Evolutionary conservation across 140 eudicot species (phyloP).

Genomic region (Erigeron philadelphicus): DNA sequence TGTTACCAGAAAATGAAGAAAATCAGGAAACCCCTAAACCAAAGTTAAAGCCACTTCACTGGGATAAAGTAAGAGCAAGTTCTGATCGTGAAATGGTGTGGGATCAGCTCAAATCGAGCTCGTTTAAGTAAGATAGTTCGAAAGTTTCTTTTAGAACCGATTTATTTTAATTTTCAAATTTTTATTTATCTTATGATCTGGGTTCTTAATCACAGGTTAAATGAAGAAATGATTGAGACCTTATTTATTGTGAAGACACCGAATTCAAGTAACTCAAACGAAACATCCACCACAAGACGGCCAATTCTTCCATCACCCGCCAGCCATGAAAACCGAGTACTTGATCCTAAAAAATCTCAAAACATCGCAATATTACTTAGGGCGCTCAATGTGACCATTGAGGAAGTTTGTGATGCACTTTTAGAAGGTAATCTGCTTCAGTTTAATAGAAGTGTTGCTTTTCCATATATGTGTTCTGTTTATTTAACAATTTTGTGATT

Average conservation of each 20-base stretch:
- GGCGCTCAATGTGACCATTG: conserved; percentile 87
- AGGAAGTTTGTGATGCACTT: conserved; percentile 94
- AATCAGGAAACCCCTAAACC: conserved; percentile 65
- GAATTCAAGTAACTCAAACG: conserved; percentile 44
- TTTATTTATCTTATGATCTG: conserved; percentile 8
- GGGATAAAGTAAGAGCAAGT: conserved; percentile 99
- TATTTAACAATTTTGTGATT: neutral
- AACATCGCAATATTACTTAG: conserved; percentile 80
- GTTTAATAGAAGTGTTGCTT: neutral
- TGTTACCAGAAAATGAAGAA: conserved; percentile 40
- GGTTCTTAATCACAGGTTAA: conserved; percentile 50
- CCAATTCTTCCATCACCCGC: conserved; percentile 48
- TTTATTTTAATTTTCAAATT: neutral
- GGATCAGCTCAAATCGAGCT: conserved; percentile 96
- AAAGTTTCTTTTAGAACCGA: neutral
- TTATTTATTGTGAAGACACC: conserved; percentile 71
- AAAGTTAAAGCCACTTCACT: conserved; percentile 81
- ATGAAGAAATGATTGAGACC: conserved; percentile 96
- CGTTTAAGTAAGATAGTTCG: conserved; percentile 59
- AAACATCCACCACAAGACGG: conserved; percentile 41
- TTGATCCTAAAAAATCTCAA: conserved; percentile 89
- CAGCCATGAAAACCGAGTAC: conserved; percentile 60
- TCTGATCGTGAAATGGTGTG: conserved; percentile 98
- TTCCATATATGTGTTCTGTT: neutral
- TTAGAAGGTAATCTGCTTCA: conserved; percentile 58